Base-by-base conservation (phyloP, 768 basidiomycete genomes). In the Lactifluus volemus region DNA sequence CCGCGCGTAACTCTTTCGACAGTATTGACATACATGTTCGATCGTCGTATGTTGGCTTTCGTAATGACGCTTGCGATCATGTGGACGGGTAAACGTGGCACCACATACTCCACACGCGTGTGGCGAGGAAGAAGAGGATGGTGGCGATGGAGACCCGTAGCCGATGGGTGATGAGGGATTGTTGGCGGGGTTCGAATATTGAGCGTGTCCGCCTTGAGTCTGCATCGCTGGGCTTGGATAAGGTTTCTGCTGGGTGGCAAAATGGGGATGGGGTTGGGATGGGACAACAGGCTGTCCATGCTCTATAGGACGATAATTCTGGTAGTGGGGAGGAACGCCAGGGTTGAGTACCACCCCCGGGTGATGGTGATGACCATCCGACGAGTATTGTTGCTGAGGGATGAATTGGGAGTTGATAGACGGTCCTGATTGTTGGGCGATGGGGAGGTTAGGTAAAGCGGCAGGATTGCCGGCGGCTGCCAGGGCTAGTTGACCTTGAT, bases 51-150 rank as follows among this genome's bases (percentile, higher is more conserved):
- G 88, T 67, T 88, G 85, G 15, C 85, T 88, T 72, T 89, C 88
- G 66, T 82, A 81, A 73, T 92, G 89, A 63, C 89, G 81, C 73
- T 90, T 88, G 65, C 86, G 81, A 73, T 92, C 89, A 72, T 90
- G 88, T 60, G 85, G 79, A 63, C 89, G 82, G 38, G 87, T 88
- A 71, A 91, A 91, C 29, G 87, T 85, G 72, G 86, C 86, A 55
- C 84, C 84, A 71, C 89, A 91, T 65, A 81, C 79, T 59, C 86
- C 82, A 74, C 89, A 91, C 58, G 79, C 77, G 74, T 79, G 88
- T 42, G 86, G 82, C 68, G 89, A 87, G 52, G 79, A 79, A 50
- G 77, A 73, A 55, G 79, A 73, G 59, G 76, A 50, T 9, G 68
- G 62, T 25, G 70, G 65, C 30, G 65, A 56, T 12, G 70, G 57